These are phyloP conservation scores for Aspergillus unguis DNA, from an alignment of 2,329 filamentous ascomycete species.

Conservation along the genomic window DNA sequence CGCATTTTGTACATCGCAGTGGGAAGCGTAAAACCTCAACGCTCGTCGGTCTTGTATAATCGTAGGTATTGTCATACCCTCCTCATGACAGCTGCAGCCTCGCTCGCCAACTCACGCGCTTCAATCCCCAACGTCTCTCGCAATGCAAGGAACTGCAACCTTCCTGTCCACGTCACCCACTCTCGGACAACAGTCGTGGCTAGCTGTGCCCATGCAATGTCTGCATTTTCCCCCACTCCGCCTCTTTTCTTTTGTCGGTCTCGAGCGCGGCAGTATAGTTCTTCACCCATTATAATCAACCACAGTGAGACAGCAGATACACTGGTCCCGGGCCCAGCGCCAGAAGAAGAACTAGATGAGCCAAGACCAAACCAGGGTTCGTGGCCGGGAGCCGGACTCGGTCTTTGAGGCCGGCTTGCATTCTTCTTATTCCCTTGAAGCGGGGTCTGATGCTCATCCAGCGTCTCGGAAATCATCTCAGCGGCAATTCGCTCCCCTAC, in stretches of 20 bases:
- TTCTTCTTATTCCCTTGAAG: background rate
- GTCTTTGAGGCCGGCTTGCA: no score
- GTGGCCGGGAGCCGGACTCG: background rate
- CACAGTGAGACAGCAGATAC: constrained; percentile 14
- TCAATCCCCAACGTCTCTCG: constrained; percentile 17
- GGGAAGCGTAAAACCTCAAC: no score
- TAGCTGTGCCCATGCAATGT: background rate
- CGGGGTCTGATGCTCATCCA: background rate
- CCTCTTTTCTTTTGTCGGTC: background rate
- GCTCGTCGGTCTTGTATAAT: background rate
- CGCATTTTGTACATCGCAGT: no score
- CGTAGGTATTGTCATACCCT: constrained; percentile 9
- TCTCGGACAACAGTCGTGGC: constrained; percentile 6
- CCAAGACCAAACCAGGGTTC: background rate
- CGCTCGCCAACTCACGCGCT: constrained; percentile 19
- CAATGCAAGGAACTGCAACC: constrained; percentile 18
- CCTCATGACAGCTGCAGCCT: constrained; percentile 22
- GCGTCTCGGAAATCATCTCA: constrained; percentile 6
- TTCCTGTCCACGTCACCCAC: constrained; percentile 19
- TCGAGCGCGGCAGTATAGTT: constrained; percentile 15
- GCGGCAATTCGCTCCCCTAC: constrained; percentile 2
- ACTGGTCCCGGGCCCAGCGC: background rate
- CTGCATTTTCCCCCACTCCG: background rate
- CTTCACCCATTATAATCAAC: constrained; percentile 23
- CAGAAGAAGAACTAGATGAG: background rate